Base-by-base conservation (phyloP, 306 rosid species). In the Carpinus fangiana region DNA sequence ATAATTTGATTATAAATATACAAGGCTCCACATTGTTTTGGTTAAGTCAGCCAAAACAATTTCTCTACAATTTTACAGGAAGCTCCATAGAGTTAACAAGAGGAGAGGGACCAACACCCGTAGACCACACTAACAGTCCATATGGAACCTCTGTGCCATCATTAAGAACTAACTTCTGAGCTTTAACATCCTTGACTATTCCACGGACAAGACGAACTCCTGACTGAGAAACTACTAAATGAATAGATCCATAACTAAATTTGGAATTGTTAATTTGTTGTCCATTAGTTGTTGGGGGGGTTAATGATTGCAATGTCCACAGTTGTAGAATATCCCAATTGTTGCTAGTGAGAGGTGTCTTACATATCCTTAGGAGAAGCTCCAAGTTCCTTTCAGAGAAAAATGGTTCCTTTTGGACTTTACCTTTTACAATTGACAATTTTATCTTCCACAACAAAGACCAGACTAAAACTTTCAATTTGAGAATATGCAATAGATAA, bases 81-180 rank as follows among this genome's bases (percentile, higher is more conserved):
- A 96, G 85, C 56, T 88, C 88, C 74, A 90, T 38, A 12, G 93
- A 80, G 8, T 71, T 84, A 69, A 91, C 76, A 74, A 95, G 52
- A 60, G 93, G 73, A 21, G 99, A 93, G 34, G 99, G 99, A 73
- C 98, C 99, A 85, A 96, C 99, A 74, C 99, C 98, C 21, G 98
- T 96, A 51, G 99, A 93, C 99, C 99, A 96, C 60, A 96, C 99
- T 50, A 96, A 68, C 86, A 96, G 80, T 31, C 99, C 99, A 77
- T 88, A 96, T 60, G 99, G 98, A 77, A 96, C 98, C 88, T 96
- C 97, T 8, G 92, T 87, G 79, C 91, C 99, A 87, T 96, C 98
- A 62, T 83, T 87, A 54, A 96, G 99, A 82, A 93, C 76, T 74
- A 96, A 84, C 79, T 80, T 91, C 76, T 88, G 76, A 77, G 87